Evolutionary conservation across 2,329 filamentous ascomycete genomes (phyloP), one percentile per base, ranked within the genome.

Genomic region (Fusarium nematophilum): DNA sequence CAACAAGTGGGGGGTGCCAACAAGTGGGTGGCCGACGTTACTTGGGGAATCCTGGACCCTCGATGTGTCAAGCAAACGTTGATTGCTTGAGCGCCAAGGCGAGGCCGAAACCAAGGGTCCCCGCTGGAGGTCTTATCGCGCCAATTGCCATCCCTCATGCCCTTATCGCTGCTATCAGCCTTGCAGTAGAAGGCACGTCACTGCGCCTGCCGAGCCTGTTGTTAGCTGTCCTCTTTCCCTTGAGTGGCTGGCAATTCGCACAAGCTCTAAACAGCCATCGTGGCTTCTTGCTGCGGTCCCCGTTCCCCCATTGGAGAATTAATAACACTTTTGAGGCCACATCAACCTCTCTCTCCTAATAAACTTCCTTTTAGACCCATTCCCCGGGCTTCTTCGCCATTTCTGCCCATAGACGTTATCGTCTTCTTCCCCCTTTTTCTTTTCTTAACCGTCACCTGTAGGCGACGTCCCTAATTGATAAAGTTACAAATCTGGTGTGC

Each of bases 161-260:
- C 0, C 53, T 56, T 63, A 61, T 63, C 56, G 43, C n/a, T 10
- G 26, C 33, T 36, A 11, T 64, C 68, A 70, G 68, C 68, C 68
- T 70, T 70, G 66, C 68, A 70, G 53, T 15, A 48, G 38, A 48
- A 53, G 42, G 49, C 55, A 65, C 65, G 58, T 68, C 66, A 66
- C 57, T 48, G 53, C 54, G 26, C 56, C 26, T 26, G 39, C 45
- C 43, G 45, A 52, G 51, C 56, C 60, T 63, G 55, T 69, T 66
- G 61, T 62, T 65, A 76, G 59, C 73, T 76, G 74, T 76, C 73
- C 74, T 76, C 67, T 76, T 74, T 63, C 50, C 44, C 39, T 18
- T 51, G 42, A 64, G 53, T 68, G 67, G 65, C 62, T 67, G 64
- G 59, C 62, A 46, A 34, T 45, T 40, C 42, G 36, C 40, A 58